Percentiles rank a stretch among this genome's conserved stretches.
Evolutionary conservation across 108 stramenopile species (phyloP).

Genomic region (Stephanodiscus triporus): DNA sequence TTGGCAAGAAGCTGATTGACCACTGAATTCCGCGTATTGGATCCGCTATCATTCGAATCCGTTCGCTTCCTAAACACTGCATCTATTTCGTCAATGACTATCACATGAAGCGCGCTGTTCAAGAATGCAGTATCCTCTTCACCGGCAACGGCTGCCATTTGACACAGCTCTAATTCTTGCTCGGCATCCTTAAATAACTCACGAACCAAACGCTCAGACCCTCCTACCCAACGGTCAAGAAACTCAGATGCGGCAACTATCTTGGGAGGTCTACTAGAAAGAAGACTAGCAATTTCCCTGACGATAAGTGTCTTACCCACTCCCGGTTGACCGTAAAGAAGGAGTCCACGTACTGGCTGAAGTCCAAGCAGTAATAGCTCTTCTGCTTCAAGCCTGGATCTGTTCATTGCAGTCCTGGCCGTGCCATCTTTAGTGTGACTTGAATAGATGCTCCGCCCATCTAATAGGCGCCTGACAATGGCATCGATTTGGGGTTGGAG

Average conservation of each 20-base stretch:
- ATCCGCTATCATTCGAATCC: conserved; percentile 65
- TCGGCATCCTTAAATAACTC: conserved; percentile 95
- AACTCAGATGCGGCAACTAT: conserved; percentile 95
- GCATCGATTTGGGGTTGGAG: conserved; percentile 71
- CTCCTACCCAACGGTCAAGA: conserved; percentile 98
- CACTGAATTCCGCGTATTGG: conserved; percentile 66
- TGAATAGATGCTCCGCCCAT: conserved; percentile 68
- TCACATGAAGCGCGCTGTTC: conserved; percentile 73
- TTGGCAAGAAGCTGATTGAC: conserved; percentile 86
- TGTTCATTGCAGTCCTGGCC: conserved; percentile 15
- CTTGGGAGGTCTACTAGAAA: conserved; percentile 87
- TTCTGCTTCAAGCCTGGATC: conserved; percentile 68
- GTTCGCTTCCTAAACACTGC: conserved; percentile 76
- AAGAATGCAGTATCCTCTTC: conserved; percentile 49
- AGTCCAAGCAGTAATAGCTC: conserved; percentile 81
- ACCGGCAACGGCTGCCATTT: conserved; percentile 52
- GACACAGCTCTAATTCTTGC: conserved; percentile 55
- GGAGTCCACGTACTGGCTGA: conserved; percentile 79
- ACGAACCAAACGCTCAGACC: conserved; percentile 90
- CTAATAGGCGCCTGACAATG: conserved; percentile 78
- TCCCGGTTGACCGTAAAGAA: conserved; percentile 87
- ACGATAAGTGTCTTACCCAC: conserved; percentile 69
- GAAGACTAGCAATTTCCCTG: conserved; percentile 78
- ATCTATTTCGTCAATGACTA: conserved; percentile 90
- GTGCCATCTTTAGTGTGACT: conserved; percentile 15